These are phyloP conservation scores for Cutaneotrichosporon daszewskae DNA, from an alignment of 1,284 basidiomycete genomes.

Conservation along the genomic window DNA sequence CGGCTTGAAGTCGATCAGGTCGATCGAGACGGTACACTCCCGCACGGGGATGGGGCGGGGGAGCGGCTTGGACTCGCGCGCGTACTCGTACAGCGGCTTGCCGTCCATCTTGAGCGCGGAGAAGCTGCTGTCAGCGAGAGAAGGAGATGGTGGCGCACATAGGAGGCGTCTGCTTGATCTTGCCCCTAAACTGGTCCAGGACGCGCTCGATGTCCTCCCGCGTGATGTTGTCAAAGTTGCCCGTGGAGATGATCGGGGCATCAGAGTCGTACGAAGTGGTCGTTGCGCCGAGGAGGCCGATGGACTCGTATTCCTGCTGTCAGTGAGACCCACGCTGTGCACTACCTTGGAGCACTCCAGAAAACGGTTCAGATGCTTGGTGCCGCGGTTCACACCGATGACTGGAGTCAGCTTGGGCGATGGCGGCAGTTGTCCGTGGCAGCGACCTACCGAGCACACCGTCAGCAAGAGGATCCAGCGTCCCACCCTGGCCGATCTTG, in stretches of 20 bases:
- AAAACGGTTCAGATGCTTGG: slow-evolving; percentile 80
- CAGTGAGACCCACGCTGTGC: background rate
- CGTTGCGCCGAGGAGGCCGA: slow-evolving; percentile 84
- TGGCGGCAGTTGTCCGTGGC: background rate
- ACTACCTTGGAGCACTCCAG: slow-evolving; percentile 84
- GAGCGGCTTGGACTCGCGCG: slow-evolving; percentile 78
- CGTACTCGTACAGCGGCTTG: slow-evolving; percentile 92
- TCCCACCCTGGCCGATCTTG: slow-evolving; percentile 53
- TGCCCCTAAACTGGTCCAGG: slow-evolving; percentile 74
- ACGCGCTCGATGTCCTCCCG: slow-evolving; percentile 64
- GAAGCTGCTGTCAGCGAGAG: slow-evolving; percentile 57
- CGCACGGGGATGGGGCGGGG: slow-evolving; percentile 88
- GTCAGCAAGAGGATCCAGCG: slow-evolving; percentile 86
- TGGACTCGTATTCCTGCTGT: slow-evolving; percentile 78
- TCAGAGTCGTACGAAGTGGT: slow-evolving; percentile 94
- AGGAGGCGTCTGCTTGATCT: slow-evolving; percentile 83
- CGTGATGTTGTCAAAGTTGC: slow-evolving; percentile 79
- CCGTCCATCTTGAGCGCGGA: slow-evolving; percentile 99
- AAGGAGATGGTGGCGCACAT: slow-evolving; percentile 57
- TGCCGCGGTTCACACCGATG: slow-evolving; percentile 82
- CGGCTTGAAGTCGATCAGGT: slow-evolving; percentile 53
- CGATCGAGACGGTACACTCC: slow-evolving; percentile 68
- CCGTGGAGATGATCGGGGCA: slow-evolving; percentile 66
- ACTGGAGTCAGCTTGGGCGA: slow-evolving; percentile 52
- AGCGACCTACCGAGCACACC: slow-evolving; percentile 64